phyloP scores from a whole-genome alignment of 208 protist species.

The Borovskyia barvae region DNA sequence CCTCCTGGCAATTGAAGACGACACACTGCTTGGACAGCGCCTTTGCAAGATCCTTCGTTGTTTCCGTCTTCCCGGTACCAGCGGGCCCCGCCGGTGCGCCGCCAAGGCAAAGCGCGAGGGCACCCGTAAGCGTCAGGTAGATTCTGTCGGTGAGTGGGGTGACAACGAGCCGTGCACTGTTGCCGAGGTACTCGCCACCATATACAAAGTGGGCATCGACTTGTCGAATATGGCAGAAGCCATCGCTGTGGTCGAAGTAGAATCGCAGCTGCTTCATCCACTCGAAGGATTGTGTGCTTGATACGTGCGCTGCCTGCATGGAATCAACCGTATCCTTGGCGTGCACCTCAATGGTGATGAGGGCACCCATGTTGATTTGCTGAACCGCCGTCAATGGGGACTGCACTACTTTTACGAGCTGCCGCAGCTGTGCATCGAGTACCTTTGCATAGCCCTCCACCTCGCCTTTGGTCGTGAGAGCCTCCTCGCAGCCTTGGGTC shows the following conservation, averaged over 20 bases:
- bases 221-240: slow-evolving; percentile 89
- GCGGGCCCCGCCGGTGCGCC: slow-evolving; percentile 95
- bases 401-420: slow-evolving; percentile 92
- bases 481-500: slow-evolving; percentile 93
- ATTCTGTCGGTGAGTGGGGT: slow-evolving; percentile 97
- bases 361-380: slow-evolving; percentile 93
- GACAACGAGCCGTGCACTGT: slow-evolving; percentile 95
- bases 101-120: slow-evolving; percentile 91
- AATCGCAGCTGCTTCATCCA: slow-evolving; percentile 98
- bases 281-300: slow-evolving; percentile 89
- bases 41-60: slow-evolving; percentile 98
- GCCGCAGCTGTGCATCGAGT: slow-evolving; percentile 78
- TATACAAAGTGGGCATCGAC: slow-evolving; percentile 95
- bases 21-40: slow-evolving; percentile 97
- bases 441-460: slow-evolving; percentile 65
- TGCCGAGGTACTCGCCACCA: slow-evolving; percentile 97
- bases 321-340: slow-evolving; percentile 93
- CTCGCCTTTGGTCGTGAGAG: slow-evolving; percentile 61
- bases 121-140: slow-evolving; percentile 96
- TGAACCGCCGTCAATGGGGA: slow-evolving; percentile 80
- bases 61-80: slow-evolving; percentile 97
- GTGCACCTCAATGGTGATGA: slow-evolving; percentile 98
- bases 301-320: slow-evolving; percentile 69
- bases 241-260: slow-evolving; percentile 92
- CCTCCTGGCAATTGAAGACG: slow-evolving; percentile 98